Evolutionary conservation across 2,329 filamentous ascomycete species (phyloP), one percentile per base, ranked within the genome.

Genomic region (Fusarium sp.): DNA sequence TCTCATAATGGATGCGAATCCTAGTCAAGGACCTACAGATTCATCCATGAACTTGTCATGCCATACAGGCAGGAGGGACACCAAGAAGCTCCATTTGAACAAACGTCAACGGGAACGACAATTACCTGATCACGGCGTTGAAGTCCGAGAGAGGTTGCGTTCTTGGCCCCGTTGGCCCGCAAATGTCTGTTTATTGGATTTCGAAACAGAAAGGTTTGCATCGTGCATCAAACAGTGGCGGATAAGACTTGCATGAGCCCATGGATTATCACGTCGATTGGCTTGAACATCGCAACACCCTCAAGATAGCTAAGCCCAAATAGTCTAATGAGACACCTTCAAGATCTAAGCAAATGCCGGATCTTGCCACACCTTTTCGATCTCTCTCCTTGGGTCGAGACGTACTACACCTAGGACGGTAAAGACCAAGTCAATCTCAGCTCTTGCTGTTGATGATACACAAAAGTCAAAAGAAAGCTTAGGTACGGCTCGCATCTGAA

Each of bases 321-420:
- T 56, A 39, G 61, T 22, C 55, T 35, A 61, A 70, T 56, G 44
- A 57, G 59, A 22, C 54, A 56, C 31, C 42, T 59, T 59, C 36
- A 62, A 65, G 67, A 72, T 69, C 70, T 74, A 38, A 57, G 38
- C 57, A 69, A 72, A 58, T 75, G 55, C 73, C 63, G 70, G 61
- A 66, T 72, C 73, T 74, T 38, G 67, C 63, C 67, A 74, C 67
- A 73, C 70, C 63, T 64, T 74, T 69, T 71, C 58, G 48, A 63
- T 49, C 62, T 60, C n/a, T 44, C 52, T 45, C 35, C 12, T 14
- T 45, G 22, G 42, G 15, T 31, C 17, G 47, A 42, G 47, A 22
- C 57, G 36, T 52, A 39, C 71, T 70, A 70, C 63, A 48, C 66
- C 65, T 52, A 67, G 49, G 52, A 57, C 24, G 68, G 63, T 36